Percentiles rank a stretch among this genome's conserved stretches.
These are phyloP conservation scores for Rhododendron mucronatum DNA, from an alignment of 148 eudicot genomes.

Conservation along the genomic window DNA sequence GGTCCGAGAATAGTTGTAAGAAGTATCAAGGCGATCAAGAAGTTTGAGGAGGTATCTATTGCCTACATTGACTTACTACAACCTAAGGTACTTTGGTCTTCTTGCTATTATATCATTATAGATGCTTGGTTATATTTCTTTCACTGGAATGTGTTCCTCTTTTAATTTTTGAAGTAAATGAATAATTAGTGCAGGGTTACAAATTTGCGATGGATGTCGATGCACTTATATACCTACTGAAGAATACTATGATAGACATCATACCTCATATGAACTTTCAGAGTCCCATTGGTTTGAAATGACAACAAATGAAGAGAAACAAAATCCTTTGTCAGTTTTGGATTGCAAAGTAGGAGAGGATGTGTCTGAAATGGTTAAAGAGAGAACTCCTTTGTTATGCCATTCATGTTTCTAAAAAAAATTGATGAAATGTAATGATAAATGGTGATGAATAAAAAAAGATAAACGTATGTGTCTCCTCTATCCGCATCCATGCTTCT, in stretches of 20 bases:
- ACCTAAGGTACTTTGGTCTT: constrained; percentile 41
- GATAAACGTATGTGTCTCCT: neutral
- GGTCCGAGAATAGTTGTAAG: constrained; percentile 57
- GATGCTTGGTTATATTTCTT: neutral
- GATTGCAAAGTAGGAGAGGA: neutral
- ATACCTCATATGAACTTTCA: neutral
- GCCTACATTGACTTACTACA: constrained; percentile 67
- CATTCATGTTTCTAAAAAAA: neutral
- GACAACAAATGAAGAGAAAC: neutral
- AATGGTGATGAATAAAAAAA: neutral
- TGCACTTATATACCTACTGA: neutral
- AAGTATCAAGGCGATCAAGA: constrained; percentile 44
- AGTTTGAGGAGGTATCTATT: constrained; percentile 62
- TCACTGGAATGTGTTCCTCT: neutral
- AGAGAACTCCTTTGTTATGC: neutral
- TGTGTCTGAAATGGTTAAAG: neutral
- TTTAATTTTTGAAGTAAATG: neutral
- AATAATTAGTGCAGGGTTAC: neutral
- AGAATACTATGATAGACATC: neutral
- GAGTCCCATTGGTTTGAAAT: neutral
- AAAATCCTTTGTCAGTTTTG: neutral
- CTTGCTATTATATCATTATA: neutral
- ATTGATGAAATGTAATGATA: neutral
- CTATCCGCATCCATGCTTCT: neutral
- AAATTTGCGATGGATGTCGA: neutral